Evolutionary conservation across 176 grass and related monocot species (phyloP), one percentile per base, ranked within the genome.

Genomic region (Avena eriantha): DNA sequence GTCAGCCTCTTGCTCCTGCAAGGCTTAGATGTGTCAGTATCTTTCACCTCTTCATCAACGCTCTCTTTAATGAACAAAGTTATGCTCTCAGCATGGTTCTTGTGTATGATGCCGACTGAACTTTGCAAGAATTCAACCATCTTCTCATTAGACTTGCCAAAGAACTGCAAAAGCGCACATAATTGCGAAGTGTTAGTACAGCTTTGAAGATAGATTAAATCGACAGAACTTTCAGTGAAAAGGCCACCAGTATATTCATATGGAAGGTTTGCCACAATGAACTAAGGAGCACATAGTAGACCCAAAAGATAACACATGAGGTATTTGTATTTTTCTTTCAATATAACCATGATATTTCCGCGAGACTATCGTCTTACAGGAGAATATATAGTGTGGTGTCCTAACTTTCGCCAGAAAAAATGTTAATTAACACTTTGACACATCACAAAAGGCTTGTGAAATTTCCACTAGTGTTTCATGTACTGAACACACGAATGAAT

Each of bases 61-160:
- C 81, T 90, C 79, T 91, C 88, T 86, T 92, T 97, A 76, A 97
- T 92, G 84, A 94, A 97, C 56, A 85, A 69, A 76, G 92, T 92
- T 86, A 97, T 97, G 84, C 90, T 92, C 81, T 92, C 92, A 17
- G 95, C 95, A 77, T 94, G 95, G 78, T 87, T 92, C 86, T 94
- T 97, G 85, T 94, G 95, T 83, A 97, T 94, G 68, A 97, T 97
- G 71, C 92, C 92, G 39, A 97, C 86, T 15, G 95, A 94, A 36
- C 51, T 94, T 84, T 91, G 90, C 43, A 97, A 71, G 71, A 90
- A 97, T 79, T 97, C 92, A 12, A 97, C 88, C 92, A 97, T 97
- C 73, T 94, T 97, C 73, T 90, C 80, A n/a, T 76, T 91, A 35
- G 86, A 91, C 56, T 94, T 89, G 60, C 83, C 88, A 90, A 89